phyloP scores from a whole-genome alignment of 768 basidiomycete species.

The Arthromyces matolae region DNA sequence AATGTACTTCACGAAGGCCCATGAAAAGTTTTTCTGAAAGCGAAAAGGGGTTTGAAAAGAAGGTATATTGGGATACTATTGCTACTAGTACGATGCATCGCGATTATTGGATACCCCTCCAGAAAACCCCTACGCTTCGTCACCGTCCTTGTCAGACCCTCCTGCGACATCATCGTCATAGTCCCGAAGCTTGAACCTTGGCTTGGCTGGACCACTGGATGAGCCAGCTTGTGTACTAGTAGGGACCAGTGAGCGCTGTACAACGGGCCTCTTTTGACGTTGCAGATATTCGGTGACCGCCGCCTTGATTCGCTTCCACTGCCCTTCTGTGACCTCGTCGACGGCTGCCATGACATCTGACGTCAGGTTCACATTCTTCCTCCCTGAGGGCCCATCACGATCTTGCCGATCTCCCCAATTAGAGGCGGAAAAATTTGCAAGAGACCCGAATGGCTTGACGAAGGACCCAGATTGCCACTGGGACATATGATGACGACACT shows the following conservation, averaged over 20 bases:
- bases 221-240: neutral
- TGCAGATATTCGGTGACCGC: neutral
- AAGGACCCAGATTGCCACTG: neutral
- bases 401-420: neutral
- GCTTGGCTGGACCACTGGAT: neutral
- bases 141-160: no score
- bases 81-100: no score
- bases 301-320: neutral
- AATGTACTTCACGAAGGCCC: no score
- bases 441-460: no score
- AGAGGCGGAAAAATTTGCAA: neutral
- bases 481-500: neutral
- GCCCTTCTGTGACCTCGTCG: neutral
- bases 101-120: no score
- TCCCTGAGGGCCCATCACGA: neutral
- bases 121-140: no score
- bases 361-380: neutral
- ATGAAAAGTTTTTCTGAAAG: no score
- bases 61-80: no score
- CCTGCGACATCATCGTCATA: no score
- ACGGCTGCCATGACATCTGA: neutral
- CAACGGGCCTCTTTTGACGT: neutral
- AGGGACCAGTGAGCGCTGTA: neutral
- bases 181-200: neutral
- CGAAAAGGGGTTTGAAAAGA: no score